Evolutionary conservation across 345 rosid species (phyloP).

Genomic region (Rhodamnia rubescens): DNA sequence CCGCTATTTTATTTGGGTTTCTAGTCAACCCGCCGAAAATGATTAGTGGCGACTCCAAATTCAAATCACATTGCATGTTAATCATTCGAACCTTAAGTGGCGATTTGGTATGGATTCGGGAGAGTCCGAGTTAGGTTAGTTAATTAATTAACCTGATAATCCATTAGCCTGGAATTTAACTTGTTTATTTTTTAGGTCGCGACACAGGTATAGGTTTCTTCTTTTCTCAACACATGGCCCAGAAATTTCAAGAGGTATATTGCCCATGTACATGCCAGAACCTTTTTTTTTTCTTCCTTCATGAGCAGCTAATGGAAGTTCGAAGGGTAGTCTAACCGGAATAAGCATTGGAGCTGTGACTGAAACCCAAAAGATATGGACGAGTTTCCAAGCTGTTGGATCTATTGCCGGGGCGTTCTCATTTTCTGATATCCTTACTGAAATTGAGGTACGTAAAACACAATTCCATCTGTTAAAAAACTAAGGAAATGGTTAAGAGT

Average conservation of each 20-base stretch:
- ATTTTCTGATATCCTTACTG: slow-evolving; percentile 53
- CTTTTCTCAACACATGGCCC: not conserved
- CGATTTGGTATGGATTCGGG: no score
- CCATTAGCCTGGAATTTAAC: no score
- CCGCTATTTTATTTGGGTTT: no score
- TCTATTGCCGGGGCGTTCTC: slow-evolving; percentile 72
- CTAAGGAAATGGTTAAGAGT: not conserved
- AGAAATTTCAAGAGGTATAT: not conserved
- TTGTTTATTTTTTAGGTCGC: no score
- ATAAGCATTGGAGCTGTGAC: slow-evolving; percentile 51
- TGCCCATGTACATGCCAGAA: not conserved
- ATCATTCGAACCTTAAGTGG: no score
- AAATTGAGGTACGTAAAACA: slow-evolving; percentile 50
- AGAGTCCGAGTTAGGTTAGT: no score
- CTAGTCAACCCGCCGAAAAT: no score
- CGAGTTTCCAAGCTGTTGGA: slow-evolving; percentile 68
- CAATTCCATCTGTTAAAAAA: not conserved
- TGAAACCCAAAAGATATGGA: slow-evolving; percentile 61
- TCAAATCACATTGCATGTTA: no score
- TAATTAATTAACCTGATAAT: no score
- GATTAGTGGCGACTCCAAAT: no score
- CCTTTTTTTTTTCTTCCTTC: not conserved
- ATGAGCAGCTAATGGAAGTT: slow-evolving; percentile 28
- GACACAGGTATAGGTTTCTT: not conserved
- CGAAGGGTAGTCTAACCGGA: slow-evolving; percentile 66